Conservation (phyloP, 2,329 filamentous ascomycete species). For the Penicillium sp. region DNA sequence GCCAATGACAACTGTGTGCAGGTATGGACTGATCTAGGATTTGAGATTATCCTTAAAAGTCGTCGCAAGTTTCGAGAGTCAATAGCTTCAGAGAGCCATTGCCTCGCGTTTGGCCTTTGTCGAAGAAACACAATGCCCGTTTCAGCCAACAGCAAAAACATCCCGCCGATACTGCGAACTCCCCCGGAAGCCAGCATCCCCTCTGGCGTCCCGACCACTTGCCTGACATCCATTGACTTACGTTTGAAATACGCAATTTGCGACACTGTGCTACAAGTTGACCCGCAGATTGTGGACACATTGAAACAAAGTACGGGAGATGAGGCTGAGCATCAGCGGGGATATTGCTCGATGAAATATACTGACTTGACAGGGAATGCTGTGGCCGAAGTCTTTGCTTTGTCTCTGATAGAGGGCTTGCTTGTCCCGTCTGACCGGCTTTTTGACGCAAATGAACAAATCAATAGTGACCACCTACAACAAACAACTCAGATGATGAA, state of each 20-base stretch:
- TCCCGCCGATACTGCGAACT: conserved; percentile 23
- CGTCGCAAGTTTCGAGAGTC: conserved; percentile 5
- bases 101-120: conserved; percentile 26
- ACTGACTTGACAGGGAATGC: neutral
- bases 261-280: neutral
- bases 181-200: conserved; percentile 20
- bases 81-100: conserved; percentile 6
- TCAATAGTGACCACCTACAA: too few species aligned
- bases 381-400: neutral
- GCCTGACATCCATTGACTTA: conserved; percentile 26
- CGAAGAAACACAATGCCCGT: conserved; percentile 1
- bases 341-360: neutral
- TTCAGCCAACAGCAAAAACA: neutral
- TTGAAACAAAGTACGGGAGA: neutral
- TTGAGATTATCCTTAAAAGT: conserved; percentile 26
- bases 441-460: too few species aligned
- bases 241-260: conserved; percentile 16
- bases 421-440: neutral
- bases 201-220: conserved; percentile 12
- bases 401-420: neutral
- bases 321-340: neutral
- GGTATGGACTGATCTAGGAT: conserved; percentile 37
- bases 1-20: conserved; percentile 7
- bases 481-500: neutral
- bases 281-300: neutral